Evolutionary conservation across 371 early-diverging fungal species (phyloP), one percentile per base, ranked within the genome.

Genomic region (Entomophthora muscae): DNA sequence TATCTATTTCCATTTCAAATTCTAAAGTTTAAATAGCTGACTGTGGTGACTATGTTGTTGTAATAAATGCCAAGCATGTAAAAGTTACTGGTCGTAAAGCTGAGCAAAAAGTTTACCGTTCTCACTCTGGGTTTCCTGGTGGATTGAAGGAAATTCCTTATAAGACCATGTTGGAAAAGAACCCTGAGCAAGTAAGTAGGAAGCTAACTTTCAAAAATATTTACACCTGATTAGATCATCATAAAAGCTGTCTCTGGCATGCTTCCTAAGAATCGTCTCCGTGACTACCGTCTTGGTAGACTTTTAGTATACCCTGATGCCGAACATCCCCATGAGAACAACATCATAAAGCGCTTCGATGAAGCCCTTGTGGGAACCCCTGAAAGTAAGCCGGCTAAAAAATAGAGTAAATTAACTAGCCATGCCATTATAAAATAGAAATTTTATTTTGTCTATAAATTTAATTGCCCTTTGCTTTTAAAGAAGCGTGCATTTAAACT

Each of bases 1-100:
- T 93, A 81, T 66, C n/a, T 1, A 32, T 52, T 42, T 60, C 5
- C 12, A 59, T 28, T 51, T 29, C 29, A 67, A 56, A 13, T 24
- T 31, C 10, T 61, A 22, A 1, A 60, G 24, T 21, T 53, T 55
- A 10, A 57, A 52, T 76, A 89, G 91, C 87, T 28, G 96, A 98
- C 76, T 88, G 88, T 73, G 98, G 98, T 33, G 98, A 98, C 72
- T 93, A 94, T 69, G 96, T 97, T 0, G 96, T 98, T 12, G 95
- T 98, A 26, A 85, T 93, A 64, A 96, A 96, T 68, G 94, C 96
- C 24, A 79, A 83, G 66, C 84, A 89, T 64, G 75, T 94, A 21
- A 73, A 73, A 29, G 83, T 93, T 22, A 82, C 93, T 31, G 97
- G 95, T 57, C 86, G 88, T 63, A 94, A 95, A 72, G 80, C 78